Conservation (phyloP, 805 yeast species). For the Trichomonascus vanleenenianus region DNA sequence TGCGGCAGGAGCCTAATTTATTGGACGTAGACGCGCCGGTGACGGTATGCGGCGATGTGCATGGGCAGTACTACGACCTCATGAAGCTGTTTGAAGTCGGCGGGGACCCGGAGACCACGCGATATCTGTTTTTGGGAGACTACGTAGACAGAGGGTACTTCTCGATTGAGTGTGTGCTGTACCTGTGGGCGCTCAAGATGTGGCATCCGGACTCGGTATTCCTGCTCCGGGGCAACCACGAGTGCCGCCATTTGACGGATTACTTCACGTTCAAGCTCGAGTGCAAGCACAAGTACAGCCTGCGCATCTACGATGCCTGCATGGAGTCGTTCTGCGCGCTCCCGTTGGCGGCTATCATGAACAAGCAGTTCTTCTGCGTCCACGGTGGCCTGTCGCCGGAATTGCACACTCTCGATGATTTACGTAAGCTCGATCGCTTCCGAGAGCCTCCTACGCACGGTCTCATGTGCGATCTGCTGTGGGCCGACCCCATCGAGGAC, state of each 20-base stretch:
- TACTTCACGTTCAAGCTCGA: slow-evolving; percentile 90
- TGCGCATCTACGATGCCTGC: slow-evolving; percentile 59
- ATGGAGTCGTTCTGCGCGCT: slow-evolving; percentile 74
- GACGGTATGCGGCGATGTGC: slow-evolving; percentile 95
- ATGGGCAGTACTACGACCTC: slow-evolving; percentile 89
- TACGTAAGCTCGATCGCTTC: slow-evolving; percentile 66
- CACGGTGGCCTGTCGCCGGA: slow-evolving; percentile 96
- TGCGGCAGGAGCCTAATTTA: slow-evolving; percentile 69
- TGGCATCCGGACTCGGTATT: slow-evolving; percentile 66
- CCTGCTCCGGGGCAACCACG: slow-evolving; percentile 91
- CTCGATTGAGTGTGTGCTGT: slow-evolving; percentile 63
- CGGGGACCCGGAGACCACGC: slow-evolving; percentile 72
- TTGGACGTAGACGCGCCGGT: slow-evolving; percentile 84
- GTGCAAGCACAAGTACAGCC: slow-evolving; percentile 75
- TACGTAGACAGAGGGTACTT: slow-evolving; percentile 93
- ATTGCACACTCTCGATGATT: slow-evolving; percentile 58
- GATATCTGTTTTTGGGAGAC: slow-evolving; percentile 84
- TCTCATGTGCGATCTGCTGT: slow-evolving; percentile 84
- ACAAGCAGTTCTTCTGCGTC: slow-evolving; percentile 88
- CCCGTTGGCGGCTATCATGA: slow-evolving; percentile 91
- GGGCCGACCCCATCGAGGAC: slow-evolving; percentile 95
- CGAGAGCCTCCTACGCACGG: slow-evolving; percentile 92
- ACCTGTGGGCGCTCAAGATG: slow-evolving; percentile 71
- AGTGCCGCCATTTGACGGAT: slow-evolving; percentile 85
- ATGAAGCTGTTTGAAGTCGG: slow-evolving; percentile 89